These are phyloP conservation scores for Paramecium sexaurelia DNA, from an alignment of 73 alveolate genomes.

Conservation along the genomic window DNA sequence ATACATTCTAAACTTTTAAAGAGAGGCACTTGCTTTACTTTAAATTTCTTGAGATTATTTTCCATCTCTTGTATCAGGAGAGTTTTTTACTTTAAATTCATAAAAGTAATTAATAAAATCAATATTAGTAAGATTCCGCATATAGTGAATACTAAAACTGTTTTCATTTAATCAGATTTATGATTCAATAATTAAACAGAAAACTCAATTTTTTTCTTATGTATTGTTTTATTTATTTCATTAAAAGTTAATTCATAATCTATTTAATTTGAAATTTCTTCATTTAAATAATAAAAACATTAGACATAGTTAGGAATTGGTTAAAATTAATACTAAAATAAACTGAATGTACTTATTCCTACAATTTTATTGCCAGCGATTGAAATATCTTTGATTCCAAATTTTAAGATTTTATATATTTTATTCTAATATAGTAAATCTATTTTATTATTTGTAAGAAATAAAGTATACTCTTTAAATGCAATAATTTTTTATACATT, in stretches of 20 bases:
- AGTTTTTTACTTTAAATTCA: not conserved
- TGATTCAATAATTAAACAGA: not conserved
- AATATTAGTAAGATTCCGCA: not conserved
- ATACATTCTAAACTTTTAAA: conserved; percentile 3
- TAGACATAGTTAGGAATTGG: not conserved
- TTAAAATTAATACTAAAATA: not conserved
- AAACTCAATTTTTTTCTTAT: not conserved
- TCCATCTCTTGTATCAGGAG: not conserved
- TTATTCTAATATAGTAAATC: not conserved
- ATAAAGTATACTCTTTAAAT: not conserved
- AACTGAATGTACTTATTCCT: not conserved
- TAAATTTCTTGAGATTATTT: not conserved
- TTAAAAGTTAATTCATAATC: not conserved
- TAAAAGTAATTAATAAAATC: not conserved
- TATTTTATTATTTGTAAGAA: not conserved
- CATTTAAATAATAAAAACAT: not conserved
- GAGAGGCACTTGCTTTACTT: not conserved
- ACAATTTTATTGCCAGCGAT: not conserved
- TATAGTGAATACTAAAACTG: not conserved
- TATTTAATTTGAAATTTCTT: not conserved
- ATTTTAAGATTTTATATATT: not conserved
- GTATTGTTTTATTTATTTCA: not conserved
- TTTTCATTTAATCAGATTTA: not conserved
- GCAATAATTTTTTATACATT: not conserved
- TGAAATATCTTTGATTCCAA: not conserved